A percentile compares a stretch with the other conserved stretches of the same genome.
Evolutionary conservation across 2,329 filamentous ascomycete genomes (phyloP).

Genomic region (Aspergillus sp.): DNA sequence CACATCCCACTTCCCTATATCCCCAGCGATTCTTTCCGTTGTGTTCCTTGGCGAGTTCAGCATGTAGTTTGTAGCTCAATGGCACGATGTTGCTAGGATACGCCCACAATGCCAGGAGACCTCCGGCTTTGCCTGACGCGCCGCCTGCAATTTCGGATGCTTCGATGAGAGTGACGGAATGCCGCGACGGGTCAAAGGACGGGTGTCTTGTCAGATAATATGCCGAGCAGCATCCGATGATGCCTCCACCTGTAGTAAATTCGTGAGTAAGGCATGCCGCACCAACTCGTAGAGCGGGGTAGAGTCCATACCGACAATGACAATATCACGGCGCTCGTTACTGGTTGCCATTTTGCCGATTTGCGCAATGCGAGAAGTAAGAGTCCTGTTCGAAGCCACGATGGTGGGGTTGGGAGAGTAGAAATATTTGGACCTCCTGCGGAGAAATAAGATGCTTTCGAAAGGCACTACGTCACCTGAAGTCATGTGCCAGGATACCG

Average conservation of each 20-base stretch:
- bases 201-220: slow-evolving; percentile 89
- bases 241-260: slow-evolving; percentile 68
- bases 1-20: slow-evolving; percentile 76
- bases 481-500: slow-evolving; percentile 24
- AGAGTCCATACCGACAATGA: slow-evolving; percentile 37
- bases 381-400: slow-evolving; percentile 22
- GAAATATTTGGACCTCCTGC: background rate
- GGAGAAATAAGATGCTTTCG: slow-evolving; percentile 1
- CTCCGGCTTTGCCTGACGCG: slow-evolving; percentile 91
- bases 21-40: slow-evolving; percentile 78
- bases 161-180: slow-evolving; percentile 83
- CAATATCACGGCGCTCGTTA: slow-evolving; percentile 35
- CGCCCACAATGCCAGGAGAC: slow-evolving; percentile 85
- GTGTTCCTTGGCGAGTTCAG: slow-evolving; percentile 80
- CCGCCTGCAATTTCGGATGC: slow-evolving; percentile 82
- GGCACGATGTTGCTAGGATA: slow-evolving; percentile 83
- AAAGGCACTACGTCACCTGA: slow-evolving; percentile 22
- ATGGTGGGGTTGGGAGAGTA: slow-evolving; percentile 5
- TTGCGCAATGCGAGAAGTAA: slow-evolving; percentile 16
- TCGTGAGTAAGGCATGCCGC: slow-evolving; percentile 14
- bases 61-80: slow-evolving; percentile 79
- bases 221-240: slow-evolving; percentile 87
- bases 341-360: slow-evolving; percentile 28
- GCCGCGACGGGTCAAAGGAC: slow-evolving; percentile 68
- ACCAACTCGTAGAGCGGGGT: slow-evolving; percentile 21